phyloP scores from a whole-genome alignment of 129 eudicot genomes.

The Heracleum sosnowskyi region DNA sequence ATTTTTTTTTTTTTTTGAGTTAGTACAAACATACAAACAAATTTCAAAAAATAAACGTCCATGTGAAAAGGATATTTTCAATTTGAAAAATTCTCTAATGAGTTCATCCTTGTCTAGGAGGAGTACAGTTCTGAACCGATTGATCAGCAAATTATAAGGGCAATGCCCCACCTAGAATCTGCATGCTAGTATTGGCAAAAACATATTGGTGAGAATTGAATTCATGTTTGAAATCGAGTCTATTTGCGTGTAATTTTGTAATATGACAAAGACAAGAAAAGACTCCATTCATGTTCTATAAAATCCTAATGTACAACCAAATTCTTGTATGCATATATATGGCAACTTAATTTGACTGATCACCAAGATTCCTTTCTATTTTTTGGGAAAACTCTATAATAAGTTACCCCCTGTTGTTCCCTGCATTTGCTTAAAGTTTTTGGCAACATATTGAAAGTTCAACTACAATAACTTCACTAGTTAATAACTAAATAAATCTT shows the following conservation, averaged over 20 bases:
- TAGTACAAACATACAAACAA: too few relatives aligned
- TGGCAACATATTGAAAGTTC: background rate
- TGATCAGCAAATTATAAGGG: background rate
- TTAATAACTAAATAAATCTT: too few relatives aligned
- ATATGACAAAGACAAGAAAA: background rate
- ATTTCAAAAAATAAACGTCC: background rate
- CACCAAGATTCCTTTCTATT: background rate
- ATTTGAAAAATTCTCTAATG: background rate
- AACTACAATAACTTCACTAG: background rate
- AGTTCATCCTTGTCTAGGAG: background rate
- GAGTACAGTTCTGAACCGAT: background rate
- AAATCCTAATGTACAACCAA: background rate
- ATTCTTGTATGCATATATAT: background rate
- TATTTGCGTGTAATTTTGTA: background rate
- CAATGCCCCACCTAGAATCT: background rate
- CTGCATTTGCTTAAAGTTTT: background rate
- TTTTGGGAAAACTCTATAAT: background rate
- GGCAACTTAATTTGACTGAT: background rate
- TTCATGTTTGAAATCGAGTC: background rate
- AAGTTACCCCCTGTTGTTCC: background rate
- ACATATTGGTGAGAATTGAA: background rate
- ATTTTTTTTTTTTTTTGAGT: too few relatives aligned
- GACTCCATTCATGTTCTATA: background rate
- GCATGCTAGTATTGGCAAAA: background rate
- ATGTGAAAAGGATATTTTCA: background rate